phyloP scores from a whole-genome alignment of 495 filamentous ascomycete species.

The Aspergillus diversus region DNA sequence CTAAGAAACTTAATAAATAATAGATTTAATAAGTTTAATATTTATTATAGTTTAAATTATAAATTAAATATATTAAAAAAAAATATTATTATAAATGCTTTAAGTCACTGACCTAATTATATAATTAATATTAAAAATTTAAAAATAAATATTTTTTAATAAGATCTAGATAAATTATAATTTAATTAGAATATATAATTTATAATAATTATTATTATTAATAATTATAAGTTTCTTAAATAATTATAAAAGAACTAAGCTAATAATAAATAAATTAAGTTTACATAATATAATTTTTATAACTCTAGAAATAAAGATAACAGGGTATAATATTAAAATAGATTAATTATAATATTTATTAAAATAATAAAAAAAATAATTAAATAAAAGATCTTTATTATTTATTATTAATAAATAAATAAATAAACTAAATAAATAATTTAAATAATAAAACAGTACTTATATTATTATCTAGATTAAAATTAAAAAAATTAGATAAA shows the following conservation, averaged over 20 bases:
- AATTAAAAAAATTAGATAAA: no score
- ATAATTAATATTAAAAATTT: constrained; percentile 1
- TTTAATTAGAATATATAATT: not conserved
- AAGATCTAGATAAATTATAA: not conserved
- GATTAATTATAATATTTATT: no score
- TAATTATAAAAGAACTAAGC: not conserved
- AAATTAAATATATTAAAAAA: constrained; percentile 6
- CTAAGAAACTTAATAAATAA: not conserved
- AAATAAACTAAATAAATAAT: no score
- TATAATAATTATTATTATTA: not conserved
- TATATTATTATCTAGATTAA: no score
- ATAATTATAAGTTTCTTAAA: not conserved
- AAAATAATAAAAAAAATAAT: not conserved
- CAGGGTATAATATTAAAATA: no score
- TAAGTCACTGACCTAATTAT: not conserved
- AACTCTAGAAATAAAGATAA: no score
- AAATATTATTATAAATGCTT: not conserved
- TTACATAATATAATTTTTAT: no score
- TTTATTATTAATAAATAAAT: no score
- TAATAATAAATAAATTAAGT: no score
- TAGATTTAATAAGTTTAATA: not conserved
- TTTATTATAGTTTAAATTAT: not conserved
- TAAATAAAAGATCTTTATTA: no score
- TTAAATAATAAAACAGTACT: no score
- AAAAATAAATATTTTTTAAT: constrained; percentile 4